Evolutionary conservation across 495 filamentous ascomycete genomes (phyloP), one percentile per base, ranked within the genome.

Genomic region (Aspergillus indologenus): DNA sequence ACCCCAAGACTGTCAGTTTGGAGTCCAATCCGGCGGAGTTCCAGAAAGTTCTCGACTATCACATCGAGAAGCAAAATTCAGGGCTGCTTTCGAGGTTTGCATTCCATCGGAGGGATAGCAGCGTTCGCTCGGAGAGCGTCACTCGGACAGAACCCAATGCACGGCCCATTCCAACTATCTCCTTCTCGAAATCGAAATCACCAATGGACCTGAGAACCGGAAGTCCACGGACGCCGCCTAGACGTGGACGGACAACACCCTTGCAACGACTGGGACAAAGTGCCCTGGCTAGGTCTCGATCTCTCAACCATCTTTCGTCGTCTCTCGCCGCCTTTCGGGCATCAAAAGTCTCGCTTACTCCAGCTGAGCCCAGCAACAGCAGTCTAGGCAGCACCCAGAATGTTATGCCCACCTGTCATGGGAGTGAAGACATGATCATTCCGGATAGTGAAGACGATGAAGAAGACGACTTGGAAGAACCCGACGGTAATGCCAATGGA

Each of bases 381-480:
- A 31, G 29, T 22, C 45, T 19, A 19, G 1, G 26, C 20, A 24
- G 21, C 21, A 55, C 34, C 45, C 3, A 56, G n/a, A 43, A 20
- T 53, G 48, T 26, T 21, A 23, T 17, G 29, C 26, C 19, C 40
- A 23, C 40, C 60, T 45, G 54, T 17, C 74, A 81, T 50, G 90
- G 90, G 1, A 93, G 90, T 65, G 90, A 95, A 67, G 90, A 95
- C 63, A 70, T 86, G 46, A 80, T 95, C 18, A 69, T 89, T 3
- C 87, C 88, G 0, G 81, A 87, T 53, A 90, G 87, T 61, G 87
- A 90, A 42, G 86, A 84, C 59, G 87, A 90, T 45, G 86, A 9
- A 29, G 26, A 40, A 40, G 34, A 40, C 2, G 34, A 40, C 2
- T 40, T 14, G 34, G 34, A 84, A 0, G 75, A 79, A 40, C 68